Percentiles rank a stretch among this genome's conserved stretches.
phyloP scores from a whole-genome alignment of 1,139 yeast genomes.

The Lodderomyces parapsilosis region DNA sequence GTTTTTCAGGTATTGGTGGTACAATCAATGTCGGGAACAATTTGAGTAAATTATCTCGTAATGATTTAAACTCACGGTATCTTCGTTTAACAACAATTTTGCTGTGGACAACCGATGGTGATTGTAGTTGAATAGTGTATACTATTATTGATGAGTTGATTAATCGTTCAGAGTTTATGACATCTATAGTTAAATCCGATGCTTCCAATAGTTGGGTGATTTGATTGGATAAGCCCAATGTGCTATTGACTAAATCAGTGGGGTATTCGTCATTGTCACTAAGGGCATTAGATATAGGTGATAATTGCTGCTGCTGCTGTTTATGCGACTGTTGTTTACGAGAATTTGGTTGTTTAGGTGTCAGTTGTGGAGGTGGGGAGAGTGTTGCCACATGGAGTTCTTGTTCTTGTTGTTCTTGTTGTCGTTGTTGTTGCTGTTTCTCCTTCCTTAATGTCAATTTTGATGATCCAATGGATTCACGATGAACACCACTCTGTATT shows the following conservation, averaged over 20 bases:
- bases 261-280: constrained; percentile 10
- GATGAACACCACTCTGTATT: neutral
- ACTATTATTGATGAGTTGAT: constrained; percentile 42
- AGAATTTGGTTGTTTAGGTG: neutral
- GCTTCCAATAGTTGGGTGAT: constrained; percentile 30
- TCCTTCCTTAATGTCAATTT: neutral
- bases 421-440: constrained; percentile 5
- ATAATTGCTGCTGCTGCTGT: constrained; percentile 1
- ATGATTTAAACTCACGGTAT: constrained; percentile 55
- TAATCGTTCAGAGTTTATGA: constrained; percentile 37
- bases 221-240: constrained; percentile 40
- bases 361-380: neutral
- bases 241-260: constrained; percentile 30
- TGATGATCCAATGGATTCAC: neutral
- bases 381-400: neutral
- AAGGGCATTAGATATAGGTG: constrained; percentile 1
- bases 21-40: constrained; percentile 51
- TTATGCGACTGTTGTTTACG: neutral
- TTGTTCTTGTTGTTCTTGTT: constrained; percentile 2
- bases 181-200: constrained; percentile 28
- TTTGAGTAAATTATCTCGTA: constrained; percentile 43
- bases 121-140: constrained; percentile 34
- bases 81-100: constrained; percentile 45
- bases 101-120: constrained; percentile 11
- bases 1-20: constrained; percentile 62